Evolutionary conservation across 2,329 filamentous ascomycete genomes (phyloP).

Genomic region (Apiospora malaysiana): DNA sequence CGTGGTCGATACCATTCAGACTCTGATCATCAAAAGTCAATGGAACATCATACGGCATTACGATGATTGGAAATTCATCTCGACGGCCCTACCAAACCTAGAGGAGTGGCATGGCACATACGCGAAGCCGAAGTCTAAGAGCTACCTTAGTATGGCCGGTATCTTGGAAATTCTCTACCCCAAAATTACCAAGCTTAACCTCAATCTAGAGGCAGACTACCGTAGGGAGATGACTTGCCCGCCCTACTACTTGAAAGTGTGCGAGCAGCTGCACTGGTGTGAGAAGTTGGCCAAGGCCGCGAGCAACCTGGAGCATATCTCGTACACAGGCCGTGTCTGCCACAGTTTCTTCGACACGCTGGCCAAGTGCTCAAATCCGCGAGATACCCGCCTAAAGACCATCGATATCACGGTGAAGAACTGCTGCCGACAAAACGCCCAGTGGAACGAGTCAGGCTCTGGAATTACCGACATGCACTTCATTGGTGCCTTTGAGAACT

Average conservation of each 20-base stretch:
- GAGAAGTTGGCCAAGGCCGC: constrained; percentile 64
- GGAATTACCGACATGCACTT: constrained; percentile 76
- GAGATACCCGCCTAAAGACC: constrained; percentile 62
- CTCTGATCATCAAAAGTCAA: constrained; percentile 74
- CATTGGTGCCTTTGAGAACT: constrained; percentile 71
- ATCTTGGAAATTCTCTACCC: constrained; percentile 64
- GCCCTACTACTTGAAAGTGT: constrained; percentile 65
- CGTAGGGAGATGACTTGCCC: constrained; percentile 67
- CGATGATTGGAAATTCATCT: constrained; percentile 67
- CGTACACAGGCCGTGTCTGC: constrained; percentile 76
- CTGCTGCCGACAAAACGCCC: constrained; percentile 64
- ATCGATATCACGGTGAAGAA: constrained; percentile 78
- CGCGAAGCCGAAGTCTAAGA: constrained; percentile 76
- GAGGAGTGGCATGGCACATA: constrained; percentile 67
- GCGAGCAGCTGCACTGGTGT: constrained; percentile 68
- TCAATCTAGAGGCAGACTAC: constrained; percentile 76
- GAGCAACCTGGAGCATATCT: constrained; percentile 68
- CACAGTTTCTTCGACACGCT: constrained; percentile 69
- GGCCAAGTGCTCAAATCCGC: constrained; percentile 53
- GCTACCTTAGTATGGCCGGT: constrained; percentile 71
- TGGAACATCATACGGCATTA: constrained; percentile 76
- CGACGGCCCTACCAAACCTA: constrained; percentile 69
- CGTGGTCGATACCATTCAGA: constrained; percentile 62
- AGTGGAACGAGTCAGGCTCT: constrained; percentile 68
- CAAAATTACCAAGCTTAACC: constrained; percentile 66